A percentile compares a stretch with the other conserved stretches of the same genome.
These are phyloP conservation scores for Crotalaria pallida DNA, from an alignment of 306 rosid genomes.

Conservation along the genomic window DNA sequence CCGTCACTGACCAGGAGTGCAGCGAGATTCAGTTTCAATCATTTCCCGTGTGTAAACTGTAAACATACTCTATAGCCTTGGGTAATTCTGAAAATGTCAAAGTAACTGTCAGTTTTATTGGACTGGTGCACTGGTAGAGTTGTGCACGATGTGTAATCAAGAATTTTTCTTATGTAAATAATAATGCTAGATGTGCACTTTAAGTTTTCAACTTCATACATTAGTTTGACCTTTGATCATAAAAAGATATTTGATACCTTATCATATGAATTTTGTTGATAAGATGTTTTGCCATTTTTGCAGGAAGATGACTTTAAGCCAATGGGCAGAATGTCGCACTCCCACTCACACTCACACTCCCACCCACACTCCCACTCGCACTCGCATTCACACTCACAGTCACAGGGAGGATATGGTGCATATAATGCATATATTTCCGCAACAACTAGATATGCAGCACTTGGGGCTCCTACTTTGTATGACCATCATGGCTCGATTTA, in stretches of 20 bases:
- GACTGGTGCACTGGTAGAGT: background rate
- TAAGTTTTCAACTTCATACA: background rate
- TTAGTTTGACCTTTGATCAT: background rate
- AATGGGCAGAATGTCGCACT: conserved; percentile 53
- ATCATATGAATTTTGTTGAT: background rate
- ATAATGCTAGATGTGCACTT: background rate
- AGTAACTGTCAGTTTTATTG: background rate
- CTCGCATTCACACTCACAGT: conserved; percentile 34
- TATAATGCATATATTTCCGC: conserved; percentile 91
- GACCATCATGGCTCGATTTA: conserved; percentile 81
- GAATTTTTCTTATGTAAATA: background rate
- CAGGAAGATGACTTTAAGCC: conserved; percentile 96
- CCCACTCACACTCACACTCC: conserved; percentile 34
- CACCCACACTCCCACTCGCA: conserved; percentile 35
- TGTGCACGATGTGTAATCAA: background rate
- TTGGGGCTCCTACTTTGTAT: conserved; percentile 92
- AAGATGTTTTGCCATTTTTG: conserved; percentile 25
- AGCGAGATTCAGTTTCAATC: too few relatives aligned
- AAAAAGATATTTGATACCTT: background rate
- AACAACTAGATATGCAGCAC: conserved; percentile 95
- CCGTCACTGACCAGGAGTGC: too few relatives aligned
- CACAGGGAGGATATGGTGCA: conserved; percentile 95
- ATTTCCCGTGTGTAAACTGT: too few relatives aligned
- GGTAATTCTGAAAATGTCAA: background rate
- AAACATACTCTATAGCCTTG: too few relatives aligned